Base-by-base conservation (phyloP, 352 stramenopile species). In the Blastocystis sp. region DNA sequence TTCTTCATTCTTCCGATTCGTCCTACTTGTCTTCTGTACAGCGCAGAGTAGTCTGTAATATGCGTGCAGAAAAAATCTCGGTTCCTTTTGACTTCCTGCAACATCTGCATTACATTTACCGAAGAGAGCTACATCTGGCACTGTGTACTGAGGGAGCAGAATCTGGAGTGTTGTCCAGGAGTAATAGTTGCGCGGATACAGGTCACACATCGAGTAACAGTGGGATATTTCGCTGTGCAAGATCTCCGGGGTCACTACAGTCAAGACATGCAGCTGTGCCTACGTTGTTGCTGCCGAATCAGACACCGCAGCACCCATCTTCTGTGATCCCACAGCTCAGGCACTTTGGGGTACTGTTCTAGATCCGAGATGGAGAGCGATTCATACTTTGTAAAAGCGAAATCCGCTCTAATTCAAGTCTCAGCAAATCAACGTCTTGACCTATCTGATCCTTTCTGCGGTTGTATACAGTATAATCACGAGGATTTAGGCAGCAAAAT, bases 271-370 rank as follows among this genome's bases (percentile, higher is more conserved):
- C 50, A 59, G 50, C 50, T 59, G 50, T 59, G 20, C 1, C 11
- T 59, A 59, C 50, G 50, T n/a, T 59, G 50, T 59, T 59, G 54
- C 26, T n/a, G 43, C 13, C 34, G 20, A 18, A 59, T 59, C 18
- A 84, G n/a, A 50, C 20, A 39, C 41, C 47, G 64, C 2, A 84
- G 8, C 20, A 84, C 20, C 45, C 37, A 84, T 26, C 73, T 26
- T 53, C 73, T 47, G 68, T 84, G 73, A 64, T 84, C 73, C 73
- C 73, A 84, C 2, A 84, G 47, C 26, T 84, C 73, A 8, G 73
- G 73, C 26, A 84, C 73, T 53, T 84, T 84, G 4, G 73, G 73
- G 68, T 84, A 84, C 62, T 84, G 73, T 34, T 84, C 73, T 84
- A 47, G 5, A n/a, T n/a, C n/a, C 4, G 50, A 37, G 26, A 50